phyloP scores from a whole-genome alignment of 805 yeast genomes.

The Torulaspora indica region DNA sequence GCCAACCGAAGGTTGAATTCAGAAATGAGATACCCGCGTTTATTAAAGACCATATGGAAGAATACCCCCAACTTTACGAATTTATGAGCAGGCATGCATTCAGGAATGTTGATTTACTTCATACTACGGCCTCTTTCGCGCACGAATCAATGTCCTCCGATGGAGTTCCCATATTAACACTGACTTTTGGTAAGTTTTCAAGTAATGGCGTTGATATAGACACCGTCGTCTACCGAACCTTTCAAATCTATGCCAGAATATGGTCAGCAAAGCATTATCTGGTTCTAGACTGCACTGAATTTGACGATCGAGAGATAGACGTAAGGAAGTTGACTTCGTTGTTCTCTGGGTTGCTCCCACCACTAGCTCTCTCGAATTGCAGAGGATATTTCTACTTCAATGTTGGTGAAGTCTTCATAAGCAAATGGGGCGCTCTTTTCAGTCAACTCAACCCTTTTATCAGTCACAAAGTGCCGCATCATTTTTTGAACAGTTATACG shows the following conservation, averaged over 20 bases:
- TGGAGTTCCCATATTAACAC: constrained; percentile 64
- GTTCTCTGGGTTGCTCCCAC: constrained; percentile 47
- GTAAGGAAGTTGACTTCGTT: constrained; percentile 27
- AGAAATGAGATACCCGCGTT: constrained; percentile 54
- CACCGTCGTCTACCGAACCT: constrained; percentile 51
- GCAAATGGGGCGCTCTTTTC: constrained; percentile 24
- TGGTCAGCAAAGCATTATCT: constrained; percentile 65
- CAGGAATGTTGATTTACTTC: constrained; percentile 43
- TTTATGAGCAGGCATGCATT: constrained; percentile 66
- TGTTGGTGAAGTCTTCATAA: constrained; percentile 32
- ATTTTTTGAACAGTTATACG: constrained; percentile 46
- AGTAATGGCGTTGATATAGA: constrained; percentile 42
- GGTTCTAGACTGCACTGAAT: constrained; percentile 67
- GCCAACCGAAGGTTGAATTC: constrained; percentile 54
- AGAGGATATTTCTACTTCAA: constrained; percentile 47
- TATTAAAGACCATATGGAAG: constrained; percentile 46
- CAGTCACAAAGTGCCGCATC: constrained; percentile 31
- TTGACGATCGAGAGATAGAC: constrained; percentile 32
- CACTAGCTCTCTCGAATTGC: constrained; percentile 49
- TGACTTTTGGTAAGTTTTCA: constrained; percentile 43
- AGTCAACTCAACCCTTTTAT: constrained; percentile 27
- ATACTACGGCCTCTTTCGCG: constrained; percentile 40
- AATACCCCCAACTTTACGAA: constrained; percentile 55
- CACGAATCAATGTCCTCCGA: constrained; percentile 65
- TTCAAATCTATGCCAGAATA: constrained; percentile 62